Conservation (phyloP, 2,329 filamentous ascomycete genomes). For the Chaetothyriales sp. region DNA sequence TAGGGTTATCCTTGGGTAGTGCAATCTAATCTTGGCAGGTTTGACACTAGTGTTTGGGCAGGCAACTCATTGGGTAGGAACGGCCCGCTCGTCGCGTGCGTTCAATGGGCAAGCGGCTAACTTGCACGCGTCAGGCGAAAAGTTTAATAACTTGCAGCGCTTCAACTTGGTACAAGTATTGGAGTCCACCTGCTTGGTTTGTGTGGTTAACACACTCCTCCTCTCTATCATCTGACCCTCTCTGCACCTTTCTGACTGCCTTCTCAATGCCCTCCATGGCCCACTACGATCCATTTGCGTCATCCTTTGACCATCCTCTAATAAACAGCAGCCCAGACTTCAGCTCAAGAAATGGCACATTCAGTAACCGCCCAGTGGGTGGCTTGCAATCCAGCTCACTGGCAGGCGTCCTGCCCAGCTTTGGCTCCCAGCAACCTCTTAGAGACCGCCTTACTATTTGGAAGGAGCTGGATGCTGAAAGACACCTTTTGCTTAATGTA, state of each 20-base stretch:
- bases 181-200: neutral
- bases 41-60: neutral
- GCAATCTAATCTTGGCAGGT: neutral
- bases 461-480: constrained; percentile 30
- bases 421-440: constrained; percentile 1
- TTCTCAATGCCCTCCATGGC: constrained; percentile 17
- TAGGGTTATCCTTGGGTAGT: neutral
- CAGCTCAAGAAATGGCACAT: constrained; percentile 10
- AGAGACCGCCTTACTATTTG: constrained; percentile 30
- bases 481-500: constrained; percentile 36
- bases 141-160: neutral
- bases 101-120: neutral
- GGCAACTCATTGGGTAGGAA: neutral
- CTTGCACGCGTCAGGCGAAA: neutral
- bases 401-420: neutral
- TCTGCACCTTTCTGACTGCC: neutral
- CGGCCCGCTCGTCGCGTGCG: neutral
- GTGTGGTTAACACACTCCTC: neutral
- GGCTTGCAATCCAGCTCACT: constrained; percentile 1
- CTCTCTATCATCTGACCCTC: neutral
- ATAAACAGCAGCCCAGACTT: constrained; percentile 17
- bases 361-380: constrained; percentile 12
- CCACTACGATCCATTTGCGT: constrained; percentile 16
- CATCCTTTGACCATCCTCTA: constrained; percentile 15
- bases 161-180: neutral